A percentile compares a stretch with the other conserved stretches of the same genome.
phyloP scores from a whole-genome alignment of 805 yeast species.

The Naumovozyma castellii region DNA sequence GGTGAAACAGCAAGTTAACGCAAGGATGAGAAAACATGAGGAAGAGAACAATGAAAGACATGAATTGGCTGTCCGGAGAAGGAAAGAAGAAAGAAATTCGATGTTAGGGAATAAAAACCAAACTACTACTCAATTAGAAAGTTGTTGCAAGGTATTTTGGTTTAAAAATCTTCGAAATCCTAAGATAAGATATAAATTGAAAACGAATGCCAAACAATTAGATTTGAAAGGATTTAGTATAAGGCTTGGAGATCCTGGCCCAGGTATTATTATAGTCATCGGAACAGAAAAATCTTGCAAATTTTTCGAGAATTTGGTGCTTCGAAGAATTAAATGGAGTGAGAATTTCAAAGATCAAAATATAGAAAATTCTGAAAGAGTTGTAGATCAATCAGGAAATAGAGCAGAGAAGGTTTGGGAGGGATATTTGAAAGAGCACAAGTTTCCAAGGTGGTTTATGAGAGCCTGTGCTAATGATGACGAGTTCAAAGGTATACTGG shows the following conservation, averaged over 20 bases:
- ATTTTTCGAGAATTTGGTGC: conserved; percentile 54
- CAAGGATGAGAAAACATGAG: conserved; percentile 51
- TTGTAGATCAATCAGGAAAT: conserved; percentile 36
- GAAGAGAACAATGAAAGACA: conserved; percentile 51
- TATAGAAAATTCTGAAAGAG: not conserved
- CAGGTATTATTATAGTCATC: conserved; percentile 59
- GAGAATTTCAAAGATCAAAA: conserved; percentile 33
- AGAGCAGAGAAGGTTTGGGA: conserved; percentile 54
- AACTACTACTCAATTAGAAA: not conserved
- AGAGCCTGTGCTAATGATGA: conserved; percentile 43
- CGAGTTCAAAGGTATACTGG: conserved; percentile 41
- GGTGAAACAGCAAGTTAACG: conserved; percentile 60
- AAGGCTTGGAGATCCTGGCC: conserved; percentile 32
- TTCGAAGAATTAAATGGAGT: conserved; percentile 62
- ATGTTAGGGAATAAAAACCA: conserved; percentile 1
- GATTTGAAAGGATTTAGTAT: conserved; percentile 56
- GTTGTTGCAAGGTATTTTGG: conserved; percentile 42
- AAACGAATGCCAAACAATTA: conserved; percentile 69
- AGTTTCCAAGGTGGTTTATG: conserved; percentile 63
- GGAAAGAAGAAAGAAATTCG: conserved; percentile 1
- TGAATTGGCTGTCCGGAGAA: conserved; percentile 16
- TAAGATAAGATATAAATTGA: conserved; percentile 63
- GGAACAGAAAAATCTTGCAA: conserved; percentile 58
- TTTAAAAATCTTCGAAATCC: conserved; percentile 49
- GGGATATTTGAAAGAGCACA: conserved; percentile 46